Evolutionary conservation across 495 filamentous ascomycete genomes (phyloP).

Genomic region (Xylaria bambusicola): DNA sequence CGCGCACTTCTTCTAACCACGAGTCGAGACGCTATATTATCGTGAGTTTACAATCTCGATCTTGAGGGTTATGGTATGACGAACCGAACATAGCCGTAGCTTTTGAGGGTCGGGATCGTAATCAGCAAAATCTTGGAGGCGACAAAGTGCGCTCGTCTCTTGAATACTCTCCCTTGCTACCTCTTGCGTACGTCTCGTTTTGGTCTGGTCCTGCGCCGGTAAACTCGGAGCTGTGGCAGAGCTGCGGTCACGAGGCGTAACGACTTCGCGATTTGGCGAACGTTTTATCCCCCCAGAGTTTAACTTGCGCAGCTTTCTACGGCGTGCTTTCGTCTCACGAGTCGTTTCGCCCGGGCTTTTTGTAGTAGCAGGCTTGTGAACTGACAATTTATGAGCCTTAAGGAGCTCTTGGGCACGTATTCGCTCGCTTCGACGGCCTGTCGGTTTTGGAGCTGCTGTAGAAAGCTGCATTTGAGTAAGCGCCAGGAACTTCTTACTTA

Average conservation of each 20-base stretch:
- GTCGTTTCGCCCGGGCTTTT: not conserved
- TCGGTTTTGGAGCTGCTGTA: not conserved
- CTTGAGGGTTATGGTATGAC: not conserved
- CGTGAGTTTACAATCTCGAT: not conserved
- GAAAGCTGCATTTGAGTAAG: not conserved
- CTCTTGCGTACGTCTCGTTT: not conserved
- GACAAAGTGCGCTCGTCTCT: not conserved
- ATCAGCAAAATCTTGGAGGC: not conserved
- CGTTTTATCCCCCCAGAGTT: not conserved
- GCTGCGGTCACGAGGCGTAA: not conserved
- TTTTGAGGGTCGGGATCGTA: not conserved
- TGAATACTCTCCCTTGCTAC: not conserved
- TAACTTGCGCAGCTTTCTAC: not conserved
- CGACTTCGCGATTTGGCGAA: not conserved
- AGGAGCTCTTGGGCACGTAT: not conserved
- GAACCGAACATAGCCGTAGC: not conserved
- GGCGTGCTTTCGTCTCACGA: not conserved
- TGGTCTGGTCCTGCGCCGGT: not conserved
- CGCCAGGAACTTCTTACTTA: not conserved
- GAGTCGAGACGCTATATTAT: not conserved
- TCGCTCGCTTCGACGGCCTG: not conserved
- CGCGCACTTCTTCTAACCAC: not conserved
- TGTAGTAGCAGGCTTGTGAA: not conserved
- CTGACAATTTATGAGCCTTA: not conserved
- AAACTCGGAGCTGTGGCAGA: not conserved